A percentile compares a stretch with the other conserved stretches of the same genome.
These are phyloP conservation scores for Zygosaccharomyces rouxii DNA, from an alignment of 805 yeast genomes.

Conservation along the genomic window DNA sequence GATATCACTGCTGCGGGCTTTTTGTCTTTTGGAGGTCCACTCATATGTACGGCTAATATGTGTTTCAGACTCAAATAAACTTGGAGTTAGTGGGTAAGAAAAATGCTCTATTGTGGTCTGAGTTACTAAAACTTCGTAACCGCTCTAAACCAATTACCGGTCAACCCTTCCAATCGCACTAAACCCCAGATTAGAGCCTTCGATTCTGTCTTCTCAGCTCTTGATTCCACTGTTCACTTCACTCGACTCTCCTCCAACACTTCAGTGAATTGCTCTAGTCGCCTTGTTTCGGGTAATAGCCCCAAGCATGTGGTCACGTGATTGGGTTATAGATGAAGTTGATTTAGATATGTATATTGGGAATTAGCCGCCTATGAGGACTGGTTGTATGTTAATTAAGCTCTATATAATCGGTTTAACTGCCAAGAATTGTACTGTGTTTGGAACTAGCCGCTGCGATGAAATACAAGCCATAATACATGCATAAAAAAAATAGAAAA, in stretches of 20 bases:
- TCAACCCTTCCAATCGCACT: background rate
- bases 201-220: background rate
- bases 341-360: too few species aligned
- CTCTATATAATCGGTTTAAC: too few species aligned
- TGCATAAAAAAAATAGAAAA: background rate
- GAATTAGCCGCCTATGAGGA: too few species aligned
- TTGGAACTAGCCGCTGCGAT: background rate
- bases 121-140: background rate
- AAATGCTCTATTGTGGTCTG: background rate
- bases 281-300: slow-evolving; percentile 5
- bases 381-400: too few species aligned
- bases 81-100: background rate
- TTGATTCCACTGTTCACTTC: background rate
- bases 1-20: slow-evolving; percentile 18
- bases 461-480: background rate
- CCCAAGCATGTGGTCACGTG: slow-evolving; percentile 1
- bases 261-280: slow-evolving; percentile 1
- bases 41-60: slow-evolving; percentile 6
- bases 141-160: background rate
- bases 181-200: background rate
- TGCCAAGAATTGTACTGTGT: background rate
- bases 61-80: background rate
- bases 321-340: background rate
- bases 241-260: background rate
- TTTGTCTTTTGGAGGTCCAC: slow-evolving; percentile 12